phyloP scores from a whole-genome alignment of 2,329 filamentous ascomycete species.

The Bipolaris cookei region DNA sequence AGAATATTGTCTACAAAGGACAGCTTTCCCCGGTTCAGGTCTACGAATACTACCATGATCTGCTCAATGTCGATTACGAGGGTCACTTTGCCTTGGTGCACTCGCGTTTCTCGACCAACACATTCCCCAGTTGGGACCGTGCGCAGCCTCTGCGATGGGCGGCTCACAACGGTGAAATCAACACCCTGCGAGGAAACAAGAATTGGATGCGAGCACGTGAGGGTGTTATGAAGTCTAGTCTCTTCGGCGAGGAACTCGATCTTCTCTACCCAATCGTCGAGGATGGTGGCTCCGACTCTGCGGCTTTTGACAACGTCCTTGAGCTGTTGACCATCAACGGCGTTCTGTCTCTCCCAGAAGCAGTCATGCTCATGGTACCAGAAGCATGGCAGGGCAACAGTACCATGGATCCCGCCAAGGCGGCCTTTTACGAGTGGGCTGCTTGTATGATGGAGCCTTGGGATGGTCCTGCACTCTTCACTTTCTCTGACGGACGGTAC shows the following conservation, averaged over 20 bases:
- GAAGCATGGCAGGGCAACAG: constrained; percentile 97
- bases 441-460: constrained; percentile 99
- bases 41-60: constrained; percentile 96
- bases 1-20: constrained; percentile 99
- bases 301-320: constrained; percentile 95
- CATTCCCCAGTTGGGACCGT: constrained; percentile 97
- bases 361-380: constrained; percentile 98
- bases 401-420: constrained; percentile 91
- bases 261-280: constrained; percentile 92
- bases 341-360: constrained; percentile 91
- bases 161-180: constrained; percentile 98
- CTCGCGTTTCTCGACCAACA: constrained; percentile 97
- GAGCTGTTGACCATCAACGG: constrained; percentile 95
- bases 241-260: constrained; percentile 93
- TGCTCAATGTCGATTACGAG: constrained; percentile 96
- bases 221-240: constrained; percentile 88
- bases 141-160: constrained; percentile 96
- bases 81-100: constrained; percentile 96
- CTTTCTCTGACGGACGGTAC: constrained; percentile 94
- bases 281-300: constrained; percentile 94
- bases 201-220: constrained; percentile 99
- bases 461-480: constrained; percentile 96
- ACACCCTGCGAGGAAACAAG: constrained; percentile 96
- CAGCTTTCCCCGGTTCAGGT: constrained; percentile 94
- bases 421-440: constrained; percentile 98